Conservation (phyloP, 2,329 filamentous ascomycete species). For the Fusarium mangiferae region DNA sequence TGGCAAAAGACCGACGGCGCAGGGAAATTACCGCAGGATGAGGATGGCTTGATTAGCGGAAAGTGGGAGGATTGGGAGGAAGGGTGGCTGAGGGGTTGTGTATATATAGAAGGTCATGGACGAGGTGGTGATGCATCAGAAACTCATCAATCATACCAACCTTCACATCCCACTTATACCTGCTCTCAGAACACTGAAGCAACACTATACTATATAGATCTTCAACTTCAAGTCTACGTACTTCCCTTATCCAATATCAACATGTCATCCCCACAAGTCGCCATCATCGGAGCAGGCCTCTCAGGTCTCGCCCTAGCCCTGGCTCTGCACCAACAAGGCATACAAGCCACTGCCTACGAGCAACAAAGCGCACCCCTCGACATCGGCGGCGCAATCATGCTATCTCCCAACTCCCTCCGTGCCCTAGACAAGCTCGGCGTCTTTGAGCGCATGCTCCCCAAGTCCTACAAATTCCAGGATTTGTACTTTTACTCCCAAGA, state of each 20-base stretch:
- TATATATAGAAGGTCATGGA: constrained; percentile 13
- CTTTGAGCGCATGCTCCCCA: constrained; percentile 55
- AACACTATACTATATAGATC: too few relatives aligned
- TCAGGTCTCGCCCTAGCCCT: constrained; percentile 65
- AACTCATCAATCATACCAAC: neutral
- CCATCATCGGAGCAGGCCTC: constrained; percentile 52
- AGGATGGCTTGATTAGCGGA: fast-evolving
- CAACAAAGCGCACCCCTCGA: constrained; percentile 55
- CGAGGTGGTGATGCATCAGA: neutral
- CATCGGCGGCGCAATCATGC: constrained; percentile 66
- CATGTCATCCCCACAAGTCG: constrained; percentile 35
- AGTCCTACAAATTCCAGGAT: constrained; percentile 62
- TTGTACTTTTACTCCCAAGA: constrained; percentile 57
- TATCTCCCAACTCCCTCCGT: constrained; percentile 67
- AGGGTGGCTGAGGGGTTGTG: neutral
- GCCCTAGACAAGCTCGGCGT: constrained; percentile 62
- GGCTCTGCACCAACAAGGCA: constrained; percentile 61
- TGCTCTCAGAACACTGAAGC: fast-evolving
- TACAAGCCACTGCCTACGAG: constrained; percentile 64
- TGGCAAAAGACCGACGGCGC: neutral
- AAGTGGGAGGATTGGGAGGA: fast-evolving
- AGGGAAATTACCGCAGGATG: neutral
- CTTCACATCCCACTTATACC: fast-evolving
- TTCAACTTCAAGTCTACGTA: fast-evolving
- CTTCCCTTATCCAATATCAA: fast-evolving